Evolutionary conservation across 139 green algal species (phyloP).

Genomic region (Chlamydomonas sp.): DNA sequence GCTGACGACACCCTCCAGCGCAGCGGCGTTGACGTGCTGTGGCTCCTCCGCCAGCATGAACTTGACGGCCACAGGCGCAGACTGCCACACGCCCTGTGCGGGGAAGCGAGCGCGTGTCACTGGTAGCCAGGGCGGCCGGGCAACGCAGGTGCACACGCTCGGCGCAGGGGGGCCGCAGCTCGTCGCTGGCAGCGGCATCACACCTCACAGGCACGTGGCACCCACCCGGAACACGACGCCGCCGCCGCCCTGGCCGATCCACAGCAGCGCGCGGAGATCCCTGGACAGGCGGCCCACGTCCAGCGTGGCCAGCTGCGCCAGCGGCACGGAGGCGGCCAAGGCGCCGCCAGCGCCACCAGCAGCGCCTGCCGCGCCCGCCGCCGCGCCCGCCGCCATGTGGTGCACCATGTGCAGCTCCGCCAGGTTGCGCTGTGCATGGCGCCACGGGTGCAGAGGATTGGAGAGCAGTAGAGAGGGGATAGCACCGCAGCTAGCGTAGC

Average conservation of each 20-base stretch:
- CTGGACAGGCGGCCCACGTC: neutral
- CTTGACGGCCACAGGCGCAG: slow-evolving; percentile 26
- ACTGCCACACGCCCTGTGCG: slow-evolving; percentile 20
- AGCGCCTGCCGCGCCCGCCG: too few relatives aligned
- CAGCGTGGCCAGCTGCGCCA: neutral
- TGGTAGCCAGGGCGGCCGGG: neutral
- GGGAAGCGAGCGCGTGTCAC: too few relatives aligned
- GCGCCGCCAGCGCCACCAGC: neutral
- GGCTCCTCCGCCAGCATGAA: neutral
- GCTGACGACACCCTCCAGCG: slow-evolving; percentile 15
- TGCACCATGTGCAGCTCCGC: too few relatives aligned
- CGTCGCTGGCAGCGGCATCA: too few relatives aligned
- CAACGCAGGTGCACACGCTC: neutral
- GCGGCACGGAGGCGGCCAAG: too few relatives aligned
- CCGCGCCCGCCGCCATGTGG: too few relatives aligned
- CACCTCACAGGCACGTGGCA: neutral
- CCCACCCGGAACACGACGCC: slow-evolving; percentile 32
- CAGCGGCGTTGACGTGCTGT: neutral
- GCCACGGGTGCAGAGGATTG: too few relatives aligned
- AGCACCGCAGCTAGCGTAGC: too few relatives aligned
- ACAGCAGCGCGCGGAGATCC: slow-evolving; percentile 13
- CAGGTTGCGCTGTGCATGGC: too few relatives aligned
- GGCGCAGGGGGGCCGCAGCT: neutral
- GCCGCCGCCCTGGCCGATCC: slow-evolving; percentile 35
- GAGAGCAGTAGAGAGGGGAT: too few relatives aligned